Evolutionary conservation across 2,329 filamentous ascomycete genomes (phyloP).

Genomic region (Fusarium sp.): DNA sequence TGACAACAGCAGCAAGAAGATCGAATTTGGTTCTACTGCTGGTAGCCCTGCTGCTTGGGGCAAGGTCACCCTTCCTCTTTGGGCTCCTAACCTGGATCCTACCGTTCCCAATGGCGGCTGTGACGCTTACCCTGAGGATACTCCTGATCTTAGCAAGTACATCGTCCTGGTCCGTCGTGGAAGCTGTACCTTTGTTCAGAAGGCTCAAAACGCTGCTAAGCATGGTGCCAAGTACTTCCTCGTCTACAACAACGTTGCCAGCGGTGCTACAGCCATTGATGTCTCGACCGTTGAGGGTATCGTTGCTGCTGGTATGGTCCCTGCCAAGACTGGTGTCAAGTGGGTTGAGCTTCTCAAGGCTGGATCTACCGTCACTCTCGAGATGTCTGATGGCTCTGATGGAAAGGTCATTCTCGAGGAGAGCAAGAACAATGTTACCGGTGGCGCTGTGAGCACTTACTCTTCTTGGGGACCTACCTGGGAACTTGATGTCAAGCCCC

Average conservation of each 20-base stretch:
- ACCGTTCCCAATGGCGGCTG: slow-evolving; percentile 61
- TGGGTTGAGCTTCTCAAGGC: slow-evolving; percentile 31
- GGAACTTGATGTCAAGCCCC: slow-evolving; percentile 65
- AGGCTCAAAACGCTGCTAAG: slow-evolving; percentile 61
- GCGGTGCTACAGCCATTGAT: slow-evolving; percentile 2
- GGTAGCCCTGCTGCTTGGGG: slow-evolving; percentile 55
- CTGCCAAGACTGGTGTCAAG: neutral
- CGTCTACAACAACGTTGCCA: slow-evolving; percentile 64
- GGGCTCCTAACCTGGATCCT: slow-evolving; percentile 59
- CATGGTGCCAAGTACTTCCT: slow-evolving; percentile 68
- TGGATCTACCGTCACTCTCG: slow-evolving; percentile 54
- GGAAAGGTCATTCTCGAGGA: slow-evolving; percentile 45
- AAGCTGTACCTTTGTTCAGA: slow-evolving; percentile 64
- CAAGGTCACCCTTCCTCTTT: slow-evolving; percentile 58
- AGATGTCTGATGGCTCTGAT: slow-evolving; percentile 51
- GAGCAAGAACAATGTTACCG: slow-evolving; percentile 53
- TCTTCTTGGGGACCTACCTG: slow-evolving; percentile 70
- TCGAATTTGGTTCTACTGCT: slow-evolving; percentile 53
- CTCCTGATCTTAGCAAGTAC: slow-evolving; percentile 64
- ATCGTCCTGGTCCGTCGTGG: slow-evolving; percentile 70
- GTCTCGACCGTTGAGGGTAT: slow-evolving; percentile 11
- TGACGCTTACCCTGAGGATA: slow-evolving; percentile 58
- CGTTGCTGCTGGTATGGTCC: slow-evolving; percentile 13
- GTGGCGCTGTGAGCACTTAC: slow-evolving; percentile 62
- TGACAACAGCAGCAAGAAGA: slow-evolving; percentile 43